Conservation (phyloP, 768 basidiomycete genomes). For the Lenzites betulinus region DNA sequence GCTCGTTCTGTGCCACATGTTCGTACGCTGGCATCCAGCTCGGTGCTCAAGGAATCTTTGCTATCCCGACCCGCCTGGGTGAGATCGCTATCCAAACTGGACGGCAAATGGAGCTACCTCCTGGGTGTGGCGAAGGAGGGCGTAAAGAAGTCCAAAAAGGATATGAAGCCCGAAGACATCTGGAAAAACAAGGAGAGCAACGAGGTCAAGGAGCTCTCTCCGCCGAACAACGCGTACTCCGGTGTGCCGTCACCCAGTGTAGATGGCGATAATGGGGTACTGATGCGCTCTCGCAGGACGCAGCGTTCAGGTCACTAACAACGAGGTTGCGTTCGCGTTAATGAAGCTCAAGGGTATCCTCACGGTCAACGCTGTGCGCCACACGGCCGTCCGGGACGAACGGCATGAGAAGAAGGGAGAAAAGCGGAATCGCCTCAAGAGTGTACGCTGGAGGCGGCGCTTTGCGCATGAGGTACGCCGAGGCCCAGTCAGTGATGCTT, state of each 20-base stretch:
- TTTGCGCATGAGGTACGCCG: slow-evolving; percentile 75
- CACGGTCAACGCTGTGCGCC: slow-evolving; percentile 52
- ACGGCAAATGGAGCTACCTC: neutral
- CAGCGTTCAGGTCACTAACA: slow-evolving; percentile 48
- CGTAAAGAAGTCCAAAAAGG: neutral
- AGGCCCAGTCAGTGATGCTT: slow-evolving; percentile 15
- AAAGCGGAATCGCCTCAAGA: slow-evolving; percentile 72
- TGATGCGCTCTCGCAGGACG: slow-evolving; percentile 50
- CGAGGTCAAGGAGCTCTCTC: slow-evolving; percentile 26
- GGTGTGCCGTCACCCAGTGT: slow-evolving; percentile 39
- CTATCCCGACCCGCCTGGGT: neutral
- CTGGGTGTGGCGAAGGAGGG: too few species aligned
- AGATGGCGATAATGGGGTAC: neutral
- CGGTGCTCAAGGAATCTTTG: neutral
- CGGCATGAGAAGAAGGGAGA: slow-evolving; percentile 85
- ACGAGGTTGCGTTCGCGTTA: slow-evolving; percentile 51
- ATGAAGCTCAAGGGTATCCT: slow-evolving; percentile 53
- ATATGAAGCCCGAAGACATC: slow-evolving; percentile 35
- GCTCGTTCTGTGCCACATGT: neutral
- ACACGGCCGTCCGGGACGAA: slow-evolving; percentile 32
- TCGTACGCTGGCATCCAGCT: neutral
- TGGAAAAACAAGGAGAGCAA: slow-evolving; percentile 41
- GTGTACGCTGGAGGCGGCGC: slow-evolving; percentile 75
- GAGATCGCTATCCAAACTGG: neutral
- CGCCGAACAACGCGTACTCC: slow-evolving; percentile 55